These are phyloP conservation scores for Globisporangium takayamanum DNA, from an alignment of 352 stramenopile species.

Conservation along the genomic window DNA sequence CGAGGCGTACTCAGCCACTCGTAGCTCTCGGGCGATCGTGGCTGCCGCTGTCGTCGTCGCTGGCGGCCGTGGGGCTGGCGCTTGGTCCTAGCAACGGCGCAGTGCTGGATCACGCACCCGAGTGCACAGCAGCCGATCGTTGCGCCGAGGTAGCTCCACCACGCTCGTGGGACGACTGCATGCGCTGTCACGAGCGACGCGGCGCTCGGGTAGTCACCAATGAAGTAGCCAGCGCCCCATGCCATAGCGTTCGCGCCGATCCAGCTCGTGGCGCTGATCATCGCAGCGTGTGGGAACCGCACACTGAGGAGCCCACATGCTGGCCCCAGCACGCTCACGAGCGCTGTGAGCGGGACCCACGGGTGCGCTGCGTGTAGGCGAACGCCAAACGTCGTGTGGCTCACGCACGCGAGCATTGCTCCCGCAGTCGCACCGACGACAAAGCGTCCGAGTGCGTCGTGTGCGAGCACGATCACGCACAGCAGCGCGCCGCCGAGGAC, in stretches of 20 bases:
- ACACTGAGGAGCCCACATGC: conserved; percentile 2
- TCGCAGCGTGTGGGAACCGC: conserved; percentile 1
- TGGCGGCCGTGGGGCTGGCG: background rate
- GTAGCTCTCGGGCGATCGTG: background rate
- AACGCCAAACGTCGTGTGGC: conserved; percentile 27
- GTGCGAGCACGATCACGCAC: conserved; percentile 20
- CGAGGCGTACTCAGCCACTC: background rate
- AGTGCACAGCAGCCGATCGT: conserved; percentile 18
- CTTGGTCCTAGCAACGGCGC: background rate
- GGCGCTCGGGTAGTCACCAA: conserved; percentile 24
- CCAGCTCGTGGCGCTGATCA: conserved; percentile 26
- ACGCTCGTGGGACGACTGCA: conserved; percentile 11
- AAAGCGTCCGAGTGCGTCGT: conserved; percentile 16
- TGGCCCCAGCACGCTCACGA: conserved; percentile 1
- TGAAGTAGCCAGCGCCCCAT: conserved; percentile 26
- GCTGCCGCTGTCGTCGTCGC: background rate
- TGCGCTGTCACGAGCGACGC: conserved; percentile 14
- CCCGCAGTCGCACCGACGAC: conserved; percentile 27
- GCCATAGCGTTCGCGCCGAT: conserved; percentile 21
- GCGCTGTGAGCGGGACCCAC: background rate
- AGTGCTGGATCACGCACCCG: conserved; percentile 23
- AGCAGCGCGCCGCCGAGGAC: conserved; percentile 25
- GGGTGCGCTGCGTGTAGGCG: conserved; percentile 17
- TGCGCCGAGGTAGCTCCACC: conserved; percentile 26
- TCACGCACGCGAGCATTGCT: conserved; percentile 23